Base-by-base conservation (phyloP, 306 rosid species). In the Quercus agrifolia region DNA sequence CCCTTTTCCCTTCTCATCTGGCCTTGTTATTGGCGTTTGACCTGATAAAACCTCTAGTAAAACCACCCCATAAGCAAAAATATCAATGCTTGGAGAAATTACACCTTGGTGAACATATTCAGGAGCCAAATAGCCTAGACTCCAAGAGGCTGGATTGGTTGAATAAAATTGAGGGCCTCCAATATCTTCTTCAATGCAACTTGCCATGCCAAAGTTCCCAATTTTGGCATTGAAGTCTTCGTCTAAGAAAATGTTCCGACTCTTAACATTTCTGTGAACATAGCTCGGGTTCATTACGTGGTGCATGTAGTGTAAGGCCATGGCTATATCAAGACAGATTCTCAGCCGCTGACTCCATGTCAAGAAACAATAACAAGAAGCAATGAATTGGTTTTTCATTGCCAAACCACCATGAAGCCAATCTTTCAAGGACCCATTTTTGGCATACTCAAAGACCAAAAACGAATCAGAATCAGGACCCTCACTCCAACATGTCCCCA, bases 391-490 rank as follows among this genome's bases (percentile, higher is more conserved):
- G 80, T 89, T 94, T 86, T 94, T 94, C 73, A 94, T 89, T 51
- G 99, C 99, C 82, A 94, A 74, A 54, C 99, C 97, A 28, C 95
- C 95, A 31, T 94, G 97, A 58, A 94, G 91, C 99, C 99, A 94
- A 71, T 94, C 99, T 79, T 90, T 92, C 73, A 94, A 71, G 4
- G 99, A 90, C 25, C 99, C 99, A 38, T 94, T 94, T 75, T 85
- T 85, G 2, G 95, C 93, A 70, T 86, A 91, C 90, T 92, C 99
- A 33, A 91, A 91, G 21, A 90, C 89, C 68, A 92, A 78, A 79
- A 75, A 89, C 1, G 97, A 92, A 33, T 91, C 92, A 55, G 78
- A 92, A 33, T 91, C 92, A 55, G 78, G 77, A 51, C 85, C 89
- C 30, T 89, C 91, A 2, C 77, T 79, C 21, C 85, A 74, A 70